phyloP scores from a whole-genome alignment of 139 green algal genomes.

The Chlorella sorokiniana region DNA sequence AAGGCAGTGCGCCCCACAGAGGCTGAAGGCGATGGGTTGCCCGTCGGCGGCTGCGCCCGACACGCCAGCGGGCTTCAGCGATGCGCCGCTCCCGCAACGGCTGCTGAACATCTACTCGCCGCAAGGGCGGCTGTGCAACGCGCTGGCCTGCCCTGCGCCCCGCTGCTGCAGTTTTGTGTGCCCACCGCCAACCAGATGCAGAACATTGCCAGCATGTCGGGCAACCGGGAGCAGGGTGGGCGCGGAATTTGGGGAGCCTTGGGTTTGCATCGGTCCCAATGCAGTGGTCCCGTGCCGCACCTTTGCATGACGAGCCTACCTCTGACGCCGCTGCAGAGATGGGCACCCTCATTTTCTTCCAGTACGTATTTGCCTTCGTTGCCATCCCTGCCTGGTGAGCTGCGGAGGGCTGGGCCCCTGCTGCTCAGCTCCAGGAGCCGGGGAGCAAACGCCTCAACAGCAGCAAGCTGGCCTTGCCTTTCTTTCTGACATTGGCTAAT shows the following conservation, averaged over 20 bases:
- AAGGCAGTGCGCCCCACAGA: too few species aligned
- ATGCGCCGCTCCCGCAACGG: background rate
- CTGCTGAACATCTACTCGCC: background rate
- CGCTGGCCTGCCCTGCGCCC: too few species aligned
- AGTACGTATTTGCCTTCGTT: background rate
- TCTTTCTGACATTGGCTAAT: background rate
- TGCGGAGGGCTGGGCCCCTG: background rate
- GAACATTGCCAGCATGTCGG: background rate
- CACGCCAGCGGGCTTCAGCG: too few species aligned
- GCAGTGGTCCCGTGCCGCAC: background rate
- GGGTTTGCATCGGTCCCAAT: background rate
- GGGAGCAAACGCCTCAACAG: background rate
- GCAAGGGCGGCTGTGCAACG: background rate
- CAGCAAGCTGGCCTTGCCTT: background rate
- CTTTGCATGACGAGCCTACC: background rate
- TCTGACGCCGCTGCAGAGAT: background rate
- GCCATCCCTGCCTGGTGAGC: constrained; percentile 5
- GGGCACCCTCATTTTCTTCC: constrained; percentile 2
- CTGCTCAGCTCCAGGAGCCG: background rate
- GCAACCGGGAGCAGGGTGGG: background rate
- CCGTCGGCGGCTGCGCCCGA: too few species aligned
- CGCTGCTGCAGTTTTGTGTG: background rate
- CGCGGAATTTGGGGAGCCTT: background rate
- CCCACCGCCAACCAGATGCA: background rate
- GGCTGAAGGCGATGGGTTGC: too few species aligned